Evolutionary conservation across 495 filamentous ascomycete genomes (phyloP).

Genomic region (Xylaria longipes): DNA sequence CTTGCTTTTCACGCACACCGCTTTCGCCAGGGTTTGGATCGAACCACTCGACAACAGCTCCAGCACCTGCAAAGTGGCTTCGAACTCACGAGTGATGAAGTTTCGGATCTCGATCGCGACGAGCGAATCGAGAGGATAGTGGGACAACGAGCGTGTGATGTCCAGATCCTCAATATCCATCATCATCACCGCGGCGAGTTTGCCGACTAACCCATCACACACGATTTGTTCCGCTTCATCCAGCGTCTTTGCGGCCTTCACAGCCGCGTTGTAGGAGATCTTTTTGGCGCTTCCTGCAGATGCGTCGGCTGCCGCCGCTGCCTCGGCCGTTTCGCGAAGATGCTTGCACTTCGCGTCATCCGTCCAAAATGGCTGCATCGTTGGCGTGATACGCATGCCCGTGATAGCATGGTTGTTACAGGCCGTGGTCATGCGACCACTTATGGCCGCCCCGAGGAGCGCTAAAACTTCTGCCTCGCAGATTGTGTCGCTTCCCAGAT

Average conservation of each 20-base stretch:
- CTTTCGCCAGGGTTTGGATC: slow-evolving; percentile 55
- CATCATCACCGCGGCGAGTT: slow-evolving; percentile 58
- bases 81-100: slow-evolving; percentile 56
- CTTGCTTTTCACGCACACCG: slow-evolving; percentile 59
- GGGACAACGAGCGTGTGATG: slow-evolving; percentile 51
- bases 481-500: slow-evolving; percentile 57
- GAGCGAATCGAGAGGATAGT: slow-evolving; percentile 61
- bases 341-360: slow-evolving; percentile 59
- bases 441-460: slow-evolving; percentile 55
- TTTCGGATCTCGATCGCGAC: slow-evolving; percentile 61
- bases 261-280: slow-evolving; percentile 48
- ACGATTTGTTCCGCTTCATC: slow-evolving; percentile 56
- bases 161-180: slow-evolving; percentile 60
- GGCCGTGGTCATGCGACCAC: slow-evolving; percentile 41
- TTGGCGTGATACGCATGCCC: slow-evolving; percentile 56
- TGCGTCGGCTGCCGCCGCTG: slow-evolving; percentile 46
- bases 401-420: slow-evolving; percentile 60
- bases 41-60: slow-evolving; percentile 58
- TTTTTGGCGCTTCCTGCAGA: slow-evolving; percentile 35
- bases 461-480: slow-evolving; percentile 59
- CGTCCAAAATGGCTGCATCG: slow-evolving; percentile 57
- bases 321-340: slow-evolving; percentile 54
- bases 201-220: slow-evolving; percentile 52
- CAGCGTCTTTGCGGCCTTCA: slow-evolving; percentile 49
- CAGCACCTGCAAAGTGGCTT: slow-evolving; percentile 61